These are phyloP conservation scores for Rosa multiflora DNA, from an alignment of 306 rosid species.

Conservation along the genomic window DNA sequence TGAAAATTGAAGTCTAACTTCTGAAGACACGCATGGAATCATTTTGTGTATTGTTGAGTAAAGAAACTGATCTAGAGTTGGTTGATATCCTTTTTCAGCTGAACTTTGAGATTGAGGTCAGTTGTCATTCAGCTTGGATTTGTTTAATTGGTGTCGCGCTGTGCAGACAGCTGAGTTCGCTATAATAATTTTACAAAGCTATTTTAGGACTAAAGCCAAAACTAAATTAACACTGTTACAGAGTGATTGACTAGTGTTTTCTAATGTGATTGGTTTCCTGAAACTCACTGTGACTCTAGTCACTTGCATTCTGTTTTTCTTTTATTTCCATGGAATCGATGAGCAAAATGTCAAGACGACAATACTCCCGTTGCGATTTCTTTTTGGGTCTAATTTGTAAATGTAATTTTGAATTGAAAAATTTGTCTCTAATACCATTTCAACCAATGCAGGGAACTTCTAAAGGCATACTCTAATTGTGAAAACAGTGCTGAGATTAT, in stretches of 20 bases:
- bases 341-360: background rate
- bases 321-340: background rate
- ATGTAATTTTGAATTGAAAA: background rate
- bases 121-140: background rate
- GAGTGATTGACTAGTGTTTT: too few species aligned
- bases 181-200: background rate
- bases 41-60: background rate
- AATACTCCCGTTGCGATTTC: background rate
- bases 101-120: conserved; percentile 6
- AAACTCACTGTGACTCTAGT: background rate
- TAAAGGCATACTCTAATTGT: conserved; percentile 80
- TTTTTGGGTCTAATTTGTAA: background rate
- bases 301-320: background rate
- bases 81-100: background rate
- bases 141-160: background rate
- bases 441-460: conserved; percentile 67
- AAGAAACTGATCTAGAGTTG: background rate
- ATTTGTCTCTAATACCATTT: conserved; percentile 6
- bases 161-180: background rate
- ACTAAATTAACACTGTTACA: background rate
- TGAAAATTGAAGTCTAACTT: background rate
- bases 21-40: background rate
- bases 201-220: conserved; percentile 1
- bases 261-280: too few species aligned
- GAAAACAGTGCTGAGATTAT: conserved; percentile 73